Evolutionary conservation across 345 rosid species (phyloP), one percentile per base, ranked within the genome.

Genomic region (Noccaea bulbosa): DNA sequence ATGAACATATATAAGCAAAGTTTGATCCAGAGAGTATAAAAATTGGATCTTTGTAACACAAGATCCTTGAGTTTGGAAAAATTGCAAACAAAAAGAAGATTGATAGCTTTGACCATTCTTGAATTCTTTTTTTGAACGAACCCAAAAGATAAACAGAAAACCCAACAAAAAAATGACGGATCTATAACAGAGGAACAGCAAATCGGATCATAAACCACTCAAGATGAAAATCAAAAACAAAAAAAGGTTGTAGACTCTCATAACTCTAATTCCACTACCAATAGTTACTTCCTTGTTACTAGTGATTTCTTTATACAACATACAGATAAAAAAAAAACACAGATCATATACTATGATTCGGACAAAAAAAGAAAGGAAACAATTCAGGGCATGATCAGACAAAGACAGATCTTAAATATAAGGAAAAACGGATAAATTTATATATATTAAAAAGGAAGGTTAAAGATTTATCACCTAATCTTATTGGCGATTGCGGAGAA

Each of bases 321-420:
- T 5, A 59, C 15, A 68, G 37, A 65, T 58, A 20, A 12, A 3
- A 38, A 38, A 6, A 5, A 34, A 46, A 50, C n/a, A 38, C 20
- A 74, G 47, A 61, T 67, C 62, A 50, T 33, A 50, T 40, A 37
- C 33, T 20, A 56, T 30, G 20, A 59, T 58, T 50, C 72, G 40
- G 34, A 43, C 27, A 39, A 37, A 30, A 39, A 6, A 3, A 8
- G 46, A 34, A 32, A 6, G 3, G 14, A 51, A 65, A 57, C 0
- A 57, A 7, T 39, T 56, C 69, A 49, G 39, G 10, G 48, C 24
- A 37, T 14, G 48, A 72, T 56, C 41, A 59, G 78, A 74, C 17
- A 74, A 49, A 74, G 73, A 51, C 34, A 67, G 73, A 51, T 67
- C 40, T 45, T 6, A 7, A 11, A 10, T 2, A 27, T 6, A 1